Evolutionary conservation across 2,329 filamentous ascomycete genomes (phyloP).

Genomic region (Penicillium sp.): DNA sequence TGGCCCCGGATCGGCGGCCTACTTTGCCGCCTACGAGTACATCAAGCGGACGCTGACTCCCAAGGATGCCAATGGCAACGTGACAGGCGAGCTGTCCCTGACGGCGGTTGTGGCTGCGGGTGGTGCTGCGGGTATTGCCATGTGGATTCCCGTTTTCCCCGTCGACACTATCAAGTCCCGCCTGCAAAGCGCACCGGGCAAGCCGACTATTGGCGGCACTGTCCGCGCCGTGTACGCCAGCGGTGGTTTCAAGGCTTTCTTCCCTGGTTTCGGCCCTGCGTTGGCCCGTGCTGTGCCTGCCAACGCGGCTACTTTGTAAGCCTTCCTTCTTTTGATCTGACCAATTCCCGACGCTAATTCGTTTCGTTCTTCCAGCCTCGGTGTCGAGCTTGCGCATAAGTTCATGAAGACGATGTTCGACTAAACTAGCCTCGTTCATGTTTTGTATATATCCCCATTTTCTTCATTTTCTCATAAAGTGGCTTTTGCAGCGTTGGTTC

Average conservation of each 20-base stretch:
- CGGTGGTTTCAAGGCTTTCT: slow-evolving; percentile 89
- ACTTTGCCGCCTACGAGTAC: slow-evolving; percentile 96
- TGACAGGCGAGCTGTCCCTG: slow-evolving; percentile 76
- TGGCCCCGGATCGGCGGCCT: slow-evolving; percentile 88
- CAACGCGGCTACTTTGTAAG: slow-evolving; percentile 87
- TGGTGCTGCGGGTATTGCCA: slow-evolving; percentile 88
- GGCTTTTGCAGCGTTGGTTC: slow-evolving; percentile 15
- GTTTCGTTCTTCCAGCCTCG: slow-evolving; percentile 35
- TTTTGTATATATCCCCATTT: slow-evolving; percentile 3
- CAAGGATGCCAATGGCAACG: slow-evolving; percentile 72
- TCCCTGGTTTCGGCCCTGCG: slow-evolving; percentile 93
- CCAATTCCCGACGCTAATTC: slow-evolving; percentile 11
- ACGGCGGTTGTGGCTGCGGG: slow-evolving; percentile 82
- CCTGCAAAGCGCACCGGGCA: slow-evolving; percentile 86
- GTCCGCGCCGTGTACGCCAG: slow-evolving; percentile 78
- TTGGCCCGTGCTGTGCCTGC: slow-evolving; percentile 91
- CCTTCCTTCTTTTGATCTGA: slow-evolving; percentile 3
- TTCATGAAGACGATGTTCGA: slow-evolving; percentile 52
- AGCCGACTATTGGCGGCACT: slow-evolving; percentile 76
- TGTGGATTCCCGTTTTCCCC: slow-evolving; percentile 99
- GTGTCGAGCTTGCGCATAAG: slow-evolving; percentile 55
- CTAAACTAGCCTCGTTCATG: slow-evolving; percentile 10
- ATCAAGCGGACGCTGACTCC: slow-evolving; percentile 88
- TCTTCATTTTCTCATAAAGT: not conserved
- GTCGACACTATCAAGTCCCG: slow-evolving; percentile 95